These are phyloP conservation scores for Albugo candida DNA, from an alignment of 352 stramenopile genomes.

Conservation along the genomic window DNA sequence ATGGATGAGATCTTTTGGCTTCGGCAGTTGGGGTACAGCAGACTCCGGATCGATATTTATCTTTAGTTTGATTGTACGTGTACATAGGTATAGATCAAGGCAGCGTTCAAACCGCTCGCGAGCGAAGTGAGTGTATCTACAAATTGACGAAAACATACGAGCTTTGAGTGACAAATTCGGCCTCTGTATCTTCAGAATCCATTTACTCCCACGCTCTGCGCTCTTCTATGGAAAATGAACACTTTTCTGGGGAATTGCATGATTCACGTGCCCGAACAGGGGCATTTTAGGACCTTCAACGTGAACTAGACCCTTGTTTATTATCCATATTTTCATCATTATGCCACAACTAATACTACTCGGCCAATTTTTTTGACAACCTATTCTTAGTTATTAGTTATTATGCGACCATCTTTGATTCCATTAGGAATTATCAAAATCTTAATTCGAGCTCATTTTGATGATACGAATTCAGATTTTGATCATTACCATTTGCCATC, in stretches of 20 bases:
- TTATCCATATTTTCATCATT: slow-evolving; percentile 76
- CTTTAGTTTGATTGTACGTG: slow-evolving; percentile 82
- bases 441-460: slow-evolving; percentile 95
- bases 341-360: slow-evolving; percentile 80
- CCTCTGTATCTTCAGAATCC: slow-evolving; percentile 88
- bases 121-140: slow-evolving; percentile 91
- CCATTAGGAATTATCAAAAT: slow-evolving; percentile 93
- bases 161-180: slow-evolving; percentile 97
- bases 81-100: slow-evolving; percentile 98
- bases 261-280: slow-evolving; percentile 94
- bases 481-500: slow-evolving; percentile 74
- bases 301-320: slow-evolving; percentile 86
- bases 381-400: slow-evolving; percentile 39
- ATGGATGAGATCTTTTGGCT: slow-evolving; percentile 90
- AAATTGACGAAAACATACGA: slow-evolving; percentile 92
- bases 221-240: slow-evolving; percentile 94
- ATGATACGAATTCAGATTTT: slow-evolving; percentile 90
- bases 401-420: slow-evolving; percentile 92
- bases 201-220: slow-evolving; percentile 88
- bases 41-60: slow-evolving; percentile 97
- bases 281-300: slow-evolving; percentile 96
- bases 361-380: no score
- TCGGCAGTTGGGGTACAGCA: slow-evolving; percentile 91
- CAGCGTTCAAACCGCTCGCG: slow-evolving; percentile 99
- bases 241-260: slow-evolving; percentile 98